Conservation (phyloP, 257 asterid genomes). For the Penstemon newberryi region DNA sequence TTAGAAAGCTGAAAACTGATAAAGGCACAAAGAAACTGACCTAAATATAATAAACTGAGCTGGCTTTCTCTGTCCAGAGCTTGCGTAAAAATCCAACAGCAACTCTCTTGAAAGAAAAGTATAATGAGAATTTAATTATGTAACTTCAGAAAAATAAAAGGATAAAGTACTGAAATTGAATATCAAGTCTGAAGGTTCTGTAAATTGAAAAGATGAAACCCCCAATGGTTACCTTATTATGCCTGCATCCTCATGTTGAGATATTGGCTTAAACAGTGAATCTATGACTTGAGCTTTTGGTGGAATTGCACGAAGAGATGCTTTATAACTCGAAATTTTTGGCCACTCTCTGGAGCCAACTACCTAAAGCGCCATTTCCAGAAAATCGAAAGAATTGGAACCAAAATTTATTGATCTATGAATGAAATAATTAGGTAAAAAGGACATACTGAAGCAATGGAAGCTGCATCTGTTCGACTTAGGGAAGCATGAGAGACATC, state of each 20-base stretch:
- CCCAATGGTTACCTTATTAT: conserved; percentile 34
- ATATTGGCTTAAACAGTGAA: conserved; percentile 45
- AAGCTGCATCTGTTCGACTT: conserved; percentile 37
- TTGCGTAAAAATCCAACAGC: conserved; percentile 44
- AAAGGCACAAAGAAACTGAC: conserved; percentile 22
- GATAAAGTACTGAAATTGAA: no score
- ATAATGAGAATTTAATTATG: not conserved
- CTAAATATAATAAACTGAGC: conserved; percentile 54
- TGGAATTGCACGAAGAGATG: conserved; percentile 38
- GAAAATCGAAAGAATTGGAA: not conserved
- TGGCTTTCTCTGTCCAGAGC: conserved; percentile 45
- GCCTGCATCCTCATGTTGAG: conserved; percentile 45
- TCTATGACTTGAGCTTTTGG: conserved; percentile 40
- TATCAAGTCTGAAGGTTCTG: no score
- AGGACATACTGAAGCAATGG: conserved; percentile 55
- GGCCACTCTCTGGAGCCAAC: conserved; percentile 64
- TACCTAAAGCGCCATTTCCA: conserved; percentile 32
- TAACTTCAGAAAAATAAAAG: not conserved
- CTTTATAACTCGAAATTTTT: conserved; percentile 49
- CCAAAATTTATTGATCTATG: not conserved
- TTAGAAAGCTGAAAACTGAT: no score
- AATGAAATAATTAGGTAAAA: conserved; percentile 2
- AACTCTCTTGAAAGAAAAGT: conserved; percentile 41
- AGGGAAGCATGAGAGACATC: conserved; percentile 34
- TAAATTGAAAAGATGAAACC: no score